These are phyloP conservation scores for Citrullus amarus DNA, from an alignment of 306 rosid species.

Conservation along the genomic window DNA sequence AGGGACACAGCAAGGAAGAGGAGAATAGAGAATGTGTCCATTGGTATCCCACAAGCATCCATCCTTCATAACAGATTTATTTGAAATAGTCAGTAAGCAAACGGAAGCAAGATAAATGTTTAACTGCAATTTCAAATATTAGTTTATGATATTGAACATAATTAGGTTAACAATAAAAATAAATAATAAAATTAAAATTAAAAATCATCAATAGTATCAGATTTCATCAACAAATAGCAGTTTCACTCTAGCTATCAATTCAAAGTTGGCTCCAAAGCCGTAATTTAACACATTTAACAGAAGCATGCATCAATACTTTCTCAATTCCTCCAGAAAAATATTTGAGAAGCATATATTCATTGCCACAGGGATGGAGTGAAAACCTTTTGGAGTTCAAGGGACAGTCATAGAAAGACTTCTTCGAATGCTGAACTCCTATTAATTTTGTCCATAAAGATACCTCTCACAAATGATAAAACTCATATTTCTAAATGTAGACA, in stretches of 20 bases:
- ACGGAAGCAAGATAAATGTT: neutral
- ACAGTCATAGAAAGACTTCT: neutral
- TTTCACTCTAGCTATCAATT: neutral
- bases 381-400: neutral
- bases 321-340: neutral
- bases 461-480: neutral
- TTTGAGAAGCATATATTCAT: neutral
- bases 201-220: neutral
- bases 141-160: neutral
- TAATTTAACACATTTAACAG: neutral
- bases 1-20: slow-evolving; percentile 77
- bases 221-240: neutral
- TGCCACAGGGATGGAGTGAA: neutral
- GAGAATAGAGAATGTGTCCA: slow-evolving; percentile 78
- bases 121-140: neutral
- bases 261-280: neutral
- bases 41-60: slow-evolving; percentile 67
- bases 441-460: neutral
- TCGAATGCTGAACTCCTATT: neutral
- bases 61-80: slow-evolving; percentile 40
- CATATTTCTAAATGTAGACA: neutral
- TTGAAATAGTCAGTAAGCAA: slow-evolving; percentile 4
- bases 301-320: neutral
- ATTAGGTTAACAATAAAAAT: neutral
- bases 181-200: no score